Base-by-base conservation (phyloP, 225 moss, liverwort and hornwort genomes). In the Neckera pumila region DNA sequence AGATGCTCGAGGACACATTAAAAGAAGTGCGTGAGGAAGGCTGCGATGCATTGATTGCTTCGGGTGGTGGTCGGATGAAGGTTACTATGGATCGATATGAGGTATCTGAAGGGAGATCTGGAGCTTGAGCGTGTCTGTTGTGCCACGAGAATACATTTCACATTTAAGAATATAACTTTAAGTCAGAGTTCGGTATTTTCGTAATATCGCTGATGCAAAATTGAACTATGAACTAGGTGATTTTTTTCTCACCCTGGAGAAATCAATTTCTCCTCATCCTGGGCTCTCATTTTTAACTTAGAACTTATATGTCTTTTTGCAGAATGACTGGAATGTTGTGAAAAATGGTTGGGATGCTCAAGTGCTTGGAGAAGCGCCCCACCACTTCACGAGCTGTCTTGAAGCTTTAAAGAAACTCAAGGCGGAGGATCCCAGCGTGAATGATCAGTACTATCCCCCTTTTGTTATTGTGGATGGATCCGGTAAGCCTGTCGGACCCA, bases 1-100 rank as follows among this genome's bases (percentile, higher is more conserved):
- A 95, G 82, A 94, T 95, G 89, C 93, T 99, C 60, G 98, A 99
- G 91, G 89, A 89, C 62, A 94, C 95, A 19, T 89, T 99, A 89
- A 38, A 89, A 86, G 97, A 96, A 84, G 87, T 97, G 53, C 92
- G 95, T 23, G 89, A 85, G n/a, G 88, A 62, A 70, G 97, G 96
- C 40, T 93, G 91, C 78, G 98, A 99, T 91, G 96, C 96, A 22
- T 86, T 89, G 93, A 97, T 99, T 82, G 98, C 98, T 47, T 99
- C 98, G 31, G 97, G 97, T 54, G 98, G 98, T 89, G 98, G 98
- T 61, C 95, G 98, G 33, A 99, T 99, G 98, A 90, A 89, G 72
- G 98, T 99, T 86, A 99, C 97, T 47, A 99, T 99, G 98, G 98
- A 99, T 86, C 95, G 98, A 85, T 99, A 99, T 84, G 98, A 99